Base-by-base conservation (phyloP, 495 filamentous ascomycete species). In the Trichoderma erinaceum region DNA sequence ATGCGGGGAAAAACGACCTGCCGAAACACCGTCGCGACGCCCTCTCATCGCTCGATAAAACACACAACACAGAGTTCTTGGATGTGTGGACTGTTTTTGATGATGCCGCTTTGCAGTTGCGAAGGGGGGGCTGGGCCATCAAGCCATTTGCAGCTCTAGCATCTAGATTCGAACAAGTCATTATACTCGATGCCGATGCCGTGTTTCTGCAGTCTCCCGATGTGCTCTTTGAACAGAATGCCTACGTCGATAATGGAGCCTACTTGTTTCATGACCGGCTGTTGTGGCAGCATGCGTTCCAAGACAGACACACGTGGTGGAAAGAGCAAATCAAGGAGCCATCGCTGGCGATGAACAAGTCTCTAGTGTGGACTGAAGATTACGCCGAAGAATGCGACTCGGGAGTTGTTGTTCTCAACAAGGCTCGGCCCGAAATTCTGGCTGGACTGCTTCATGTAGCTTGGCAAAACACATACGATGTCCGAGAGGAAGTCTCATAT, bases 261-360 rank as follows among this genome's bases (percentile, higher is more conserved):
- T 65, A 79, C 15, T 78, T 80, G 64, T 80, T 79, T 71, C 77
- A 78, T 68, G 78, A 81, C 69, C 71, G 78, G n/a, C 66, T 77
- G 21, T 67, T 76, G 38, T 73, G 69, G 65, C 71, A 74, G 63
- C 64, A 72, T 56, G 67, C 56, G 2, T 72, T 74, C 66, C 70
- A 69, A 52, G 71, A 74, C 64, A 70, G 71, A 29, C 73, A 76
- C 63, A 48, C 72, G 48, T 72, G 70, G 70, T 76, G 70, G 74
- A 41, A 72, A 43, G 38, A 70, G 29, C 69, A 75, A 64, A 65
- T 77, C 29, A 67, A 68, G 27, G 65, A 68, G 48, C 74, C 73
- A 18, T 71, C 71, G 48, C 64, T 61, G 2, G 68, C 67, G 32
- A 66, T 76, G 18, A 73, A 68, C 46, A 71, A 72, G 41, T 73